Evolutionary conservation across 768 basidiomycete genomes (phyloP).

Genomic region (Pleurotus giganteus): DNA sequence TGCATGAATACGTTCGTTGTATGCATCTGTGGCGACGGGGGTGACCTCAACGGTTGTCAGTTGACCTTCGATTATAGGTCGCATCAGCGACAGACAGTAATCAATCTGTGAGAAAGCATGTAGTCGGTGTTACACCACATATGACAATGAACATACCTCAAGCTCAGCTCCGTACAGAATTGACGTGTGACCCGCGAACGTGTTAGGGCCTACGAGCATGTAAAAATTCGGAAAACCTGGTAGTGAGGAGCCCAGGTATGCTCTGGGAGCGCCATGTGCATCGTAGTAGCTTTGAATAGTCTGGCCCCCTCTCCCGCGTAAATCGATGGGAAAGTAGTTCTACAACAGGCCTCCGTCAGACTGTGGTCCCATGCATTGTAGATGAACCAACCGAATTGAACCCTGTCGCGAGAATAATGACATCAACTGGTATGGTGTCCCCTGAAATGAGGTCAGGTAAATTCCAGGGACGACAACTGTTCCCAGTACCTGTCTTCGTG

Average conservation of each 20-base stretch:
- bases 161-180: conserved; percentile 39
- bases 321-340: conserved; percentile 31
- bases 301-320: conserved; percentile 26
- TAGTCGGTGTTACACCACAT: neutral
- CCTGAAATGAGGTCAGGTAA: conserved; percentile 19
- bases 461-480: neutral
- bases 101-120: conserved; percentile 27
- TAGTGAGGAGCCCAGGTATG: conserved; percentile 40
- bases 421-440: conserved; percentile 31
- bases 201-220: conserved; percentile 41
- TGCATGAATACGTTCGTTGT: conserved; percentile 38
- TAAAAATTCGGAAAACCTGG: conserved; percentile 49
- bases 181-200: conserved; percentile 41
- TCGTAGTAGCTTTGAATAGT: conserved; percentile 41
- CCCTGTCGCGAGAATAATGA: conserved; percentile 39
- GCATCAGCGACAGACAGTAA: conserved; percentile 38
- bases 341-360: conserved; percentile 12
- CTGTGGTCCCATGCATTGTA: neutral
- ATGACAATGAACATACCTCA: conserved; percentile 25
- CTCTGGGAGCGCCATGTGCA: conserved; percentile 37
- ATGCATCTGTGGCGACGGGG: conserved; percentile 30
- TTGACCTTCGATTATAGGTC: conserved; percentile 33
- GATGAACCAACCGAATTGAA: conserved; percentile 24
- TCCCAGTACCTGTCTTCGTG: conserved; percentile 33
- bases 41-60: conserved; percentile 35